phyloP scores from a whole-genome alignment of 495 filamentous ascomycete genomes.

The Tricharina praecox region DNA sequence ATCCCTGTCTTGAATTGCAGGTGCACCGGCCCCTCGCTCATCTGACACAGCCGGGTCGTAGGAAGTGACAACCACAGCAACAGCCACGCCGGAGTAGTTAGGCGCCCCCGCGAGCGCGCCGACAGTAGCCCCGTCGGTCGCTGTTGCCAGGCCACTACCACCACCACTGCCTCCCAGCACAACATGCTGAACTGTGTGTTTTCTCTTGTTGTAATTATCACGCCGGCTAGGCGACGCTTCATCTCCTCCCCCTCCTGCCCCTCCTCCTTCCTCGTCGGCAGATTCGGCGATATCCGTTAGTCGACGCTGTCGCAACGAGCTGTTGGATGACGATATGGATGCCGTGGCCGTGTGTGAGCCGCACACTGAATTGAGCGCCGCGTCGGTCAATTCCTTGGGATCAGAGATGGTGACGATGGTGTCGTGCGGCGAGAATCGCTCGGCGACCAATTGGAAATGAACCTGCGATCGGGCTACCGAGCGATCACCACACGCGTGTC shows the following conservation, averaged over 20 bases:
- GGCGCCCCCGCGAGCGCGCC: constrained; percentile 7
- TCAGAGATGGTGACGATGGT: constrained; percentile 55
- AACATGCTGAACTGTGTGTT: too few relatives aligned
- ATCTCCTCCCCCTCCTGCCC: too few relatives aligned
- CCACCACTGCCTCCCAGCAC: not conserved
- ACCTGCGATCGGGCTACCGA: constrained; percentile 72
- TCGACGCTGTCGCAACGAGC: constrained; percentile 54
- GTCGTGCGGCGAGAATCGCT: constrained; percentile 78
- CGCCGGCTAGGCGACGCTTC: too few relatives aligned
- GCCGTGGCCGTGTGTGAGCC: constrained; percentile 77
- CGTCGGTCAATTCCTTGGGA: constrained; percentile 68
- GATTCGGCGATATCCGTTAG: constrained; percentile 83
- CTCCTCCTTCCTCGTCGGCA: constrained; percentile 57
- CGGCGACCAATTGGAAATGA: constrained; percentile 72
- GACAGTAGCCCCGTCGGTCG: not conserved
- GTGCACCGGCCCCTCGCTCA: constrained; percentile 15
- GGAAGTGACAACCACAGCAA: constrained; percentile 25
- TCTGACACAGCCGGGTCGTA: constrained; percentile 19
- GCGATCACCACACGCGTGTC: not conserved
- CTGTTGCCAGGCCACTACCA: not conserved
- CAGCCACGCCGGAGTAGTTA: too few relatives aligned
- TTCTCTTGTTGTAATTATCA: not conserved
- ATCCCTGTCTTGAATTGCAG: constrained; percentile 25
- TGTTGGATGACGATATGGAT: constrained; percentile 72
- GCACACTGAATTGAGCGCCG: constrained; percentile 72